Evolutionary conservation across 495 filamentous ascomycete species (phyloP), one percentile per base, ranked within the genome.

Genomic region (Oidiodendron maius): DNA sequence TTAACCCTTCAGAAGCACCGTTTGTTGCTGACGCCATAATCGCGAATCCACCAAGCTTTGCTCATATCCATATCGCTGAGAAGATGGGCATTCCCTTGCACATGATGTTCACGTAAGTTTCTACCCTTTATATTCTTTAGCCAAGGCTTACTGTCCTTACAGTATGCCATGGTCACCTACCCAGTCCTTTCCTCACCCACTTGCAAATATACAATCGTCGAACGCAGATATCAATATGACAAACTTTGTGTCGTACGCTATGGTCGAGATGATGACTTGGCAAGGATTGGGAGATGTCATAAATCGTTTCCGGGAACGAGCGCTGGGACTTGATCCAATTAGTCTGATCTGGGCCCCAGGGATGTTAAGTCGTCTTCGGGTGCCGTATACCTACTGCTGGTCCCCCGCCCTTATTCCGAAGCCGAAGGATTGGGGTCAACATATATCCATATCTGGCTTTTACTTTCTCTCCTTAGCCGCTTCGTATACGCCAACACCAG

Each of bases 321-420:
- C 74, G n/a, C 67, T 89, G 3, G 78, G 77, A 15, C 67, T 89
- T 3, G 81, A 87, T 46, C 80, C 82, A 1, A 71, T 89, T 20
- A 80, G 77, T 53, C 64, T 81, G 0, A 73, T 83, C 16, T 81
- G 77, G 68, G 86, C 81, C 1, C 84, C 87, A 5, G 78, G 74
- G 35, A 69, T 88, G 32, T 57, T 81, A 1, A 75, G 75, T 51
- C 71, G 77, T 8, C 67, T 90, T 8, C 71, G 73, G 22, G 72
- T 93, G n/a, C 87, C 87, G 10, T 81, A 81, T 55, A 88, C 85
- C 1, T 91, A 90, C 55, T 82, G 86, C 50, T 90, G 86, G 86
- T 82, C 85, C 22, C 87, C 88, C 0, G 80, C 83, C 4, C 64
- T 94, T n/a, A 81, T 94, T 12, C 78, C 86, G 0, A 91, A 90